Conservation (phyloP, 257 asterid genomes). For the Jacaranda copaia region DNA sequence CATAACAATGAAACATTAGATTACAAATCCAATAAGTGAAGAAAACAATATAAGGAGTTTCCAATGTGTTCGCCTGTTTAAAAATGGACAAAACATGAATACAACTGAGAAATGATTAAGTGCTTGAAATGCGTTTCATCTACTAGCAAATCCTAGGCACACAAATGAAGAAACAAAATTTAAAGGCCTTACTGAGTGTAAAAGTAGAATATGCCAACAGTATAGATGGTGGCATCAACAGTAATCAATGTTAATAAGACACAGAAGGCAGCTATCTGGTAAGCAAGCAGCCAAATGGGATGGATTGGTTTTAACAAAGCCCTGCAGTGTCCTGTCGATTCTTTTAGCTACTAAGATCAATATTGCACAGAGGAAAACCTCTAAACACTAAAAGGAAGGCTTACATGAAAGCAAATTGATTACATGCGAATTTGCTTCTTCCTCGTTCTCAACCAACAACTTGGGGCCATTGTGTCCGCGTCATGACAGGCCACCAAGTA, state of each 20-base stretch:
- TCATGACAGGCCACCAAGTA: too few relatives aligned
- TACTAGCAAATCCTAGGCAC: too few relatives aligned
- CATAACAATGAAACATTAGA: neutral
- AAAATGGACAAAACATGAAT: slow-evolving; percentile 30
- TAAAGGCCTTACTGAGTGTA: slow-evolving; percentile 77
- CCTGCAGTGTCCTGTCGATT: slow-evolving; percentile 39
- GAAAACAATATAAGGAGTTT: too few relatives aligned
- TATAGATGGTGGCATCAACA: slow-evolving; percentile 54
- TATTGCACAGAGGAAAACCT: too few relatives aligned
- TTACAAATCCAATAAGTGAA: neutral
- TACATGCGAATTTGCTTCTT: too few relatives aligned
- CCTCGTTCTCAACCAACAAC: too few relatives aligned
- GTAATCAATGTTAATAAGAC: slow-evolving; percentile 60
- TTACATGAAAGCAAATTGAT: too few relatives aligned
- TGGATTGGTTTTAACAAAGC: slow-evolving; percentile 69
- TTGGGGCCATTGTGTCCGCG: too few relatives aligned
- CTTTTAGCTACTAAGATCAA: neutral
- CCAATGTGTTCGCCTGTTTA: slow-evolving; percentile 75
- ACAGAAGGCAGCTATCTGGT: slow-evolving; percentile 63
- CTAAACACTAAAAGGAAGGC: too few relatives aligned
- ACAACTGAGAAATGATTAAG: neutral
- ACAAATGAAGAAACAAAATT: neutral
- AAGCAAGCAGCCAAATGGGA: slow-evolving; percentile 76
- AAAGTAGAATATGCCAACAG: slow-evolving; percentile 59
- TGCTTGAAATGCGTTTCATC: neutral